These are phyloP conservation scores for Saturnispora sekii DNA, from an alignment of 805 yeast genomes.

Conservation along the genomic window DNA sequence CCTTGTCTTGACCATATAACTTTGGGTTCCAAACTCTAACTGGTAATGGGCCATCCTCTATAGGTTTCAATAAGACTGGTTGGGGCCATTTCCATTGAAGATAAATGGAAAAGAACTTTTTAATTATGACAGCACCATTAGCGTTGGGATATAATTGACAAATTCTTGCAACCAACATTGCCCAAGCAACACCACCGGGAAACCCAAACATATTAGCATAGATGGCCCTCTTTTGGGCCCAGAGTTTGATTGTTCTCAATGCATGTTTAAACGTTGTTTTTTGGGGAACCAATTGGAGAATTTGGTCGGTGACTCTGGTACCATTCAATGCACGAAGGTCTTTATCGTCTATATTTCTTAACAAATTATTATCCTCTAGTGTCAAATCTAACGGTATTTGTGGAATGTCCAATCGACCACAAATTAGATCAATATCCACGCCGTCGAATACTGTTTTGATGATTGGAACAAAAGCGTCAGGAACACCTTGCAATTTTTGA, in stretches of 20 bases:
- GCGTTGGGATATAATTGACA: constrained; percentile 97
- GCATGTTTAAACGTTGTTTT: constrained; percentile 90
- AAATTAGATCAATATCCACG: constrained; percentile 85
- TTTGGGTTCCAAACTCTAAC: constrained; percentile 97
- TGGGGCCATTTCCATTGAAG: constrained; percentile 98
- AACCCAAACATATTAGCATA: constrained; percentile 94
- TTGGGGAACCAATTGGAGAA: constrained; percentile 80
- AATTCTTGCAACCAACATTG: constrained; percentile 96
- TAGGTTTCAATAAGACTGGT: constrained; percentile 84
- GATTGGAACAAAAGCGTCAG: constrained; percentile 97
- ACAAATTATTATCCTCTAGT: constrained; percentile 72
- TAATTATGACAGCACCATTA: constrained; percentile 83
- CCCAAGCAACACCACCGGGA: constrained; percentile 99
- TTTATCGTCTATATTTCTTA: constrained; percentile 82
- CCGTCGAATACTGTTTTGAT: constrained; percentile 84
- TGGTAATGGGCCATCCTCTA: constrained; percentile 95
- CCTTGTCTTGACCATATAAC: constrained; percentile 78
- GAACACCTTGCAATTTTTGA: constrained; percentile 87
- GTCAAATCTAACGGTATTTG: constrained; percentile 71
- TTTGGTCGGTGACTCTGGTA: constrained; percentile 95
- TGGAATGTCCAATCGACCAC: constrained; percentile 74
- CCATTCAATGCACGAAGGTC: constrained; percentile 89
- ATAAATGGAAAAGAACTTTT: constrained; percentile 78
- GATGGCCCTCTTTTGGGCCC: constrained; percentile 94
- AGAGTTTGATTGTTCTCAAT: constrained; percentile 80